A percentile compares a stretch with the other conserved stretches of the same genome.
Evolutionary conservation across 2,329 filamentous ascomycete genomes (phyloP).

Genomic region (Akanthomyces uredinophilus): DNA sequence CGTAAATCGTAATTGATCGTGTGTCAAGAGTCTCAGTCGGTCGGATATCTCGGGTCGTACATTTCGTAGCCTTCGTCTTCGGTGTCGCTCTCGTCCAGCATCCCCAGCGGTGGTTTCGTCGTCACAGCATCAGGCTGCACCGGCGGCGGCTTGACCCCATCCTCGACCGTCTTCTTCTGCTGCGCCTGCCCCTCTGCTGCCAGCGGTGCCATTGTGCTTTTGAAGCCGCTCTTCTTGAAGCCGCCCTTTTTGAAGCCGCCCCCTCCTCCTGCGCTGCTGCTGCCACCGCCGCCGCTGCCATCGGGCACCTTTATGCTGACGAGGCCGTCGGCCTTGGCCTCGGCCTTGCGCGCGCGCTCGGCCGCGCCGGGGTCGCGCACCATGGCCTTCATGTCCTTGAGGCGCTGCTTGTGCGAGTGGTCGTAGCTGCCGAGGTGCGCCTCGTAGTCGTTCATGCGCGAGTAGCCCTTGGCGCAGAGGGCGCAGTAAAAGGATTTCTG

Average conservation of each 20-base stretch:
- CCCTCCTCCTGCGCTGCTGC: too few relatives aligned
- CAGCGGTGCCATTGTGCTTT: conserved; percentile 63
- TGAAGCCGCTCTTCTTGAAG: conserved; percentile 81
- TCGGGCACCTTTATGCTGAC: conserved; percentile 60
- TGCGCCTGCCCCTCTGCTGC: conserved; percentile 30
- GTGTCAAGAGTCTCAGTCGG: conserved; percentile 41
- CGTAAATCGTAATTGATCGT: neutral
- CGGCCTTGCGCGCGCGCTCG: conserved; percentile 61
- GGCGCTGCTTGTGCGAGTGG: conserved; percentile 86
- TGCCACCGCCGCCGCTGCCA: conserved; percentile 25
- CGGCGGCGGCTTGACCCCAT: conserved; percentile 32
- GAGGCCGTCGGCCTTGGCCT: conserved; percentile 64
- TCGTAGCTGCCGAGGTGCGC: conserved; percentile 92
- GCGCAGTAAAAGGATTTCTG: conserved; percentile 78
- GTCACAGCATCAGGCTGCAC: conserved; percentile 27
- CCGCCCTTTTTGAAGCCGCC: conserved; percentile 61
- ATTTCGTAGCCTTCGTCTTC: conserved; percentile 69
- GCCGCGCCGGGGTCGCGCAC: conserved; percentile 64
- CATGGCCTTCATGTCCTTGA: conserved; percentile 84
- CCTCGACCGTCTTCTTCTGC: conserved; percentile 18
- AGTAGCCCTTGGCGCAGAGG: conserved; percentile 90
- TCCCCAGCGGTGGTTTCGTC: conserved; percentile 17
- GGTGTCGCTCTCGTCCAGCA: conserved; percentile 52
- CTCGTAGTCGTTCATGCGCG: conserved; percentile 93
- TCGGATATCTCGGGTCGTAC: conserved; percentile 57